Evolutionary conservation across 192 early-diverging fungal species (phyloP).

Genomic region (Chytriomyces hyalinus): DNA sequence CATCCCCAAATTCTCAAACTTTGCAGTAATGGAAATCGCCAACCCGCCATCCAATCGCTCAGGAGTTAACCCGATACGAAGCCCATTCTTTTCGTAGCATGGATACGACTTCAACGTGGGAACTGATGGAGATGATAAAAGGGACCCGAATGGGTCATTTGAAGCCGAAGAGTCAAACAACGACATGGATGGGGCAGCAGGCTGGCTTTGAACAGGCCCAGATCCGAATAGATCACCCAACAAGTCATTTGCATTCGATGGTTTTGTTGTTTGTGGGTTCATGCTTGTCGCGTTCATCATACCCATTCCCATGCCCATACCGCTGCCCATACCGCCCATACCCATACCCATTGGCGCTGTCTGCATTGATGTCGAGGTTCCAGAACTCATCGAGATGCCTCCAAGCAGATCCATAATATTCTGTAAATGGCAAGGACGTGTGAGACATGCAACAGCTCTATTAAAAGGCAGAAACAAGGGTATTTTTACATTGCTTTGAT

Average conservation of each 20-base stretch:
- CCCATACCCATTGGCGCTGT: neutral
- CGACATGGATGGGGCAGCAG: conserved; percentile 47
- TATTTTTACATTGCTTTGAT: conserved; percentile 43
- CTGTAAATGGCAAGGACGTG: conserved; percentile 25
- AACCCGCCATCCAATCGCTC: conserved; percentile 67
- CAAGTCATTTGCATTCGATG: conserved; percentile 45
- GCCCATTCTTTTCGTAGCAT: conserved; percentile 80
- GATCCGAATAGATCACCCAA: conserved; percentile 62
- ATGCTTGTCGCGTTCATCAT: neutral
- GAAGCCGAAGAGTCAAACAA: neutral
- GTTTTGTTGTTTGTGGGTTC: neutral
- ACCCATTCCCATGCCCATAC: neutral
- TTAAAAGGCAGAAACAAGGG: conserved; percentile 12
- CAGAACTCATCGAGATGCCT: conserved; percentile 47
- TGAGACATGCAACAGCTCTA: conserved; percentile 6
- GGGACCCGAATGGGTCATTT: conserved; percentile 58
- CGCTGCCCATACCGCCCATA: neutral
- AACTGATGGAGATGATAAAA: conserved; percentile 61
- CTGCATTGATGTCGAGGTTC: neutral
- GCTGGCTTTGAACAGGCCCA: conserved; percentile 11
- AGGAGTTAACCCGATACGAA: conserved; percentile 76
- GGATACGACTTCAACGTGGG: conserved; percentile 47
- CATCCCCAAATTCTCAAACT: conserved; percentile 67
- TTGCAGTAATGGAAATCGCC: conserved; percentile 70
- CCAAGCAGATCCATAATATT: conserved; percentile 67